Base-by-base conservation (phyloP, 129 eudicot genomes). In the Logfia minima region DNA sequence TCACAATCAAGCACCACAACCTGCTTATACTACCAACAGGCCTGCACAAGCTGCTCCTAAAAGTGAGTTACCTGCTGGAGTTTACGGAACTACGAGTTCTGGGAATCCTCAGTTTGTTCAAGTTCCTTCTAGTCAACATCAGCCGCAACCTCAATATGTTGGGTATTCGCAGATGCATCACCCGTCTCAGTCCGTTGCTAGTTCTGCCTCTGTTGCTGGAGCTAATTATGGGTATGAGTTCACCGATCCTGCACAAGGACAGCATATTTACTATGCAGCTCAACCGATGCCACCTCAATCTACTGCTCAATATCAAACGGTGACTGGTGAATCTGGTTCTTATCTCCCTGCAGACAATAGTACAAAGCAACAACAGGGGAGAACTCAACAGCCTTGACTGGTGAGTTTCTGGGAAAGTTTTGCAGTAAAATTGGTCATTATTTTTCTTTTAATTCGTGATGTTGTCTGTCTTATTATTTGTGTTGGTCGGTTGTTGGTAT, bases 241-340 rank as follows among this genome's bases (percentile, higher is more conserved):
- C 35, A 32, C 84, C 34, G 92, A 93, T 77, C 91, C 97, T 59
- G n/a, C 91, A 34, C 93, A 93, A 69, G 81, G 85, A 31, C 84
- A 81, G 64, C 92, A 86, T 59, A 71, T 93, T 39, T 93, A 93
- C 83, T 93, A 87, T 74, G 84, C 84, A 1, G 87, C 88, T 65
- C 95, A 85, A 68, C 84, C 81, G 17, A 55, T 80, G 75, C 84
- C 76, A 48, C 97, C 98, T 32, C 89, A 87, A 68, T 58, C 88
- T 76, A 71, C 89, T 68, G 90, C 96, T 68, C 98, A 89, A 71
- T 93, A 86, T 75, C 98, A 91, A 69, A 91, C 96, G 18, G 63
- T 93, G 71, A 70, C 85, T 24, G 82, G 84, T 31, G 98, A 90
- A 75, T 70, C 85, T 19, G 84, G 89, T 21, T 79, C 86, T 66